Conservation (phyloP, 768 basidiomycete genomes). For the Chiua virens region DNA sequence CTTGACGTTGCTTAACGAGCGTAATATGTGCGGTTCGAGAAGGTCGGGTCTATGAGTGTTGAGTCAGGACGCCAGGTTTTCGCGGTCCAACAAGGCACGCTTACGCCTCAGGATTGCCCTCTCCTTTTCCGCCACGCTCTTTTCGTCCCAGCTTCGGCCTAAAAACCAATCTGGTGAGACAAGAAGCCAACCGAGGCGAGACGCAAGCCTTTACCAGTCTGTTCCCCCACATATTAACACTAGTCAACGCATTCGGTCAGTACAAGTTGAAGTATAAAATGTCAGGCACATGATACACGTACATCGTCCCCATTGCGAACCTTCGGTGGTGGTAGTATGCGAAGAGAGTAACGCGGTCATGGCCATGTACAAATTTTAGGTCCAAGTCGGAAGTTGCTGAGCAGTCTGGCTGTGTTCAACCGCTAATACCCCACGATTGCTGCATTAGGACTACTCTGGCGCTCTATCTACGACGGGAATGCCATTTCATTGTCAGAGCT, state of each 20-base stretch:
- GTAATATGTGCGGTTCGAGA: conserved; percentile 83
- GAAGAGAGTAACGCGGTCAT: conserved; percentile 29
- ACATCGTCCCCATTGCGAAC: conserved; percentile 46
- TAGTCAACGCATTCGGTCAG: conserved; percentile 35
- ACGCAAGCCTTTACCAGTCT: conserved; percentile 58
- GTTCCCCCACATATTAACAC: conserved; percentile 86
- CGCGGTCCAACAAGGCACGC: conserved; percentile 1
- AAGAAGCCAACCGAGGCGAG: neutral
- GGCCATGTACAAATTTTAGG: conserved; percentile 27
- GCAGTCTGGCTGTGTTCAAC: conserved; percentile 18
- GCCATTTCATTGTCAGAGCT: neutral
- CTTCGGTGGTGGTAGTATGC: conserved; percentile 26
- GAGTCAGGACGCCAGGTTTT: conserved; percentile 5
- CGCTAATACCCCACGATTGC: conserved; percentile 20
- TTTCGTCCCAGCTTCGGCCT: conserved; percentile 81
- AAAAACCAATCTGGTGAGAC: conserved; percentile 16
- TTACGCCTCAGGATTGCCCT: conserved; percentile 41
- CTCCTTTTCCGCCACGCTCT: conserved; percentile 53
- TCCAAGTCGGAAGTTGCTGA: conserved; percentile 16
- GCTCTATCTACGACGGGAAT: conserved; percentile 30
- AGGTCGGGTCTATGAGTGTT: conserved; percentile 68
- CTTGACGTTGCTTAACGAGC: conserved; percentile 82
- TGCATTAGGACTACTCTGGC: conserved; percentile 31
- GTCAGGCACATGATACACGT: conserved; percentile 11
- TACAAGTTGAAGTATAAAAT: neutral